A percentile compares a stretch with the other conserved stretches of the same genome.
phyloP scores from a whole-genome alignment of 2,329 filamentous ascomycete species.

The Phialophora tarda region DNA sequence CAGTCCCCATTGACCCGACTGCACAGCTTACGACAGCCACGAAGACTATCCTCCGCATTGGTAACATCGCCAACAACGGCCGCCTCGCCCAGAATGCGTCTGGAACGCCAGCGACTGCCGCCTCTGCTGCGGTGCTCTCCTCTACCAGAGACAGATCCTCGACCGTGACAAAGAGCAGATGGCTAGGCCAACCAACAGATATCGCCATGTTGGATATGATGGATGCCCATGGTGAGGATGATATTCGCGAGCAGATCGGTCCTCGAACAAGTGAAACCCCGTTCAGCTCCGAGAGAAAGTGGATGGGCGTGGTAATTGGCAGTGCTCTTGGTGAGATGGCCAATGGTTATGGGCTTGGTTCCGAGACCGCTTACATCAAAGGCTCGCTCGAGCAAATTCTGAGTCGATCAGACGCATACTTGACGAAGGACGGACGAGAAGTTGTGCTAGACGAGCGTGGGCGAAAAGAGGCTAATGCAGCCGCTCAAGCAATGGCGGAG shows the following conservation, averaged over 20 bases:
- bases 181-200: constrained; percentile 96
- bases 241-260: constrained; percentile 86
- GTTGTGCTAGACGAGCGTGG: constrained; percentile 79
- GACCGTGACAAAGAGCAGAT: constrained; percentile 77
- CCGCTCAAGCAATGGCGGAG: constrained; percentile 83
- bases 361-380: constrained; percentile 92
- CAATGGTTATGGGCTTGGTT: constrained; percentile 63
- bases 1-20: constrained; percentile 63
- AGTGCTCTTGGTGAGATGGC: constrained; percentile 51
- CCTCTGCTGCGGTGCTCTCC: constrained; percentile 79
- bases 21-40: constrained; percentile 72
- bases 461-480: constrained; percentile 74
- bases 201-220: constrained; percentile 95
- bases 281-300: constrained; percentile 96
- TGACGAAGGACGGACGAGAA: constrained; percentile 84
- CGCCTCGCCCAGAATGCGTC: constrained; percentile 75
- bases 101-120: constrained; percentile 71
- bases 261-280: constrained; percentile 82
- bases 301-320: constrained; percentile 95
- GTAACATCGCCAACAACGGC: constrained; percentile 95
- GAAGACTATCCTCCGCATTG: constrained; percentile 82
- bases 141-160: constrained; percentile 71
- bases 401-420: constrained; percentile 85
- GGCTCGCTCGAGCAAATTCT: constrained; percentile 89
- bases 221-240: constrained; percentile 88